phyloP scores from a whole-genome alignment of 2,329 filamentous ascomycete genomes.

The Claviceps pazoutovae region DNA sequence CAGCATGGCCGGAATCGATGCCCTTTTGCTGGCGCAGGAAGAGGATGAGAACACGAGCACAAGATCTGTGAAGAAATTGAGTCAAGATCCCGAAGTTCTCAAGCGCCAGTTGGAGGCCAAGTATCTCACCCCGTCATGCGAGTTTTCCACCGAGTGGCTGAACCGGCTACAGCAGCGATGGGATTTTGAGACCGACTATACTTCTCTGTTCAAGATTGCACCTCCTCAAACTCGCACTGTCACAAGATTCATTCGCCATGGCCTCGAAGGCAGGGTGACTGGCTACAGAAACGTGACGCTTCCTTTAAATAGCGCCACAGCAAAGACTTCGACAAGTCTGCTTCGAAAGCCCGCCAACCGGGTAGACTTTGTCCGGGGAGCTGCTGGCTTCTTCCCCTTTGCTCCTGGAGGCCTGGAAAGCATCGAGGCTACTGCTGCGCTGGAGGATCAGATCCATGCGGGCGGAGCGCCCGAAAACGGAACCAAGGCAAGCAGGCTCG shows the following conservation, averaged over 20 bases:
- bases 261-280: conserved; percentile 80
- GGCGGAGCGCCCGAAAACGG: conserved; percentile 29
- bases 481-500: conserved; percentile 45
- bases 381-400: conserved; percentile 88
- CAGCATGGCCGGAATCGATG: conserved; percentile 22
- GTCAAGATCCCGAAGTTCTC: conserved; percentile 43
- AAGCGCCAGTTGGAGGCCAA: conserved; percentile 60
- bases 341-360: conserved; percentile 72
- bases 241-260: conserved; percentile 80
- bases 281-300: conserved; percentile 92
- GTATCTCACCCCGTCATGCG: conserved; percentile 64
- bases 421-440: conserved; percentile 70
- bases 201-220: conserved; percentile 73
- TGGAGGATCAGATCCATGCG: conserved; percentile 61
- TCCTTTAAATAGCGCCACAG: conserved; percentile 74
- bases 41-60: conserved; percentile 6
- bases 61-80: conserved; percentile 2
- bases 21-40: conserved; percentile 18
- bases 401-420: conserved; percentile 79
- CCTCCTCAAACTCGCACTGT: conserved; percentile 91
- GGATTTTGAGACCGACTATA: conserved; percentile 68
- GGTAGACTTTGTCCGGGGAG: conserved; percentile 84
- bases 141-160: conserved; percentile 76
- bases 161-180: conserved; percentile 79
- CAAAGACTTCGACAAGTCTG: conserved; percentile 89